Conservation (phyloP, 331 rosid genomes). For the Acacia concinna region DNA sequence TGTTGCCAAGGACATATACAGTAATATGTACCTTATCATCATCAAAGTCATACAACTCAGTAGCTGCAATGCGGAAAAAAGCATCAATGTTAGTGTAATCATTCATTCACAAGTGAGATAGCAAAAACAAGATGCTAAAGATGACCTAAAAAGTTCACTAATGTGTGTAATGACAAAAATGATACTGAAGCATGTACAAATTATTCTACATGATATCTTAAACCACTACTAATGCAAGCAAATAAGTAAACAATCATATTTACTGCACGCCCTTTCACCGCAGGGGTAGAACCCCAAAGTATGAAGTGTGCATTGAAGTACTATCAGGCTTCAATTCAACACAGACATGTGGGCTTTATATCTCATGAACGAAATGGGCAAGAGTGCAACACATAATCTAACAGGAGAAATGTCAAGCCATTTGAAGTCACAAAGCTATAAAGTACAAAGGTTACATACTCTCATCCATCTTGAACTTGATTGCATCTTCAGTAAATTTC, state of each 20-base stretch:
- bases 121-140: conserved; percentile 16
- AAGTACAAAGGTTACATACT: conserved; percentile 49
- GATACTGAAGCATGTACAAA: neutral
- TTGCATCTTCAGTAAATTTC: conserved; percentile 98
- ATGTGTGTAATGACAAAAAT: neutral
- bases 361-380: neutral
- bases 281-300: neutral
- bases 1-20: neutral
- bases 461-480: conserved; percentile 98
- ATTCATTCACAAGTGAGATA: conserved; percentile 3
- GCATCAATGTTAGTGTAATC: conserved; percentile 25
- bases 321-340: conserved; percentile 13
- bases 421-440: conserved; percentile 10
- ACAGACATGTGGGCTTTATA: neutral
- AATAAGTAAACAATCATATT: neutral
- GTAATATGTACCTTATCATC: conserved; percentile 77
- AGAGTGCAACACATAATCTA: neutral
- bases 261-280: neutral
- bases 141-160: neutral
- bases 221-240: neutral
- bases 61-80: conserved; percentile 63
- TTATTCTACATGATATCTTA: neutral
- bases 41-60: conserved; percentile 95
- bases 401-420: conserved; percentile 4
- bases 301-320: neutral